Evolutionary conservation across 2,329 filamentous ascomycete species (phyloP), one percentile per base, ranked within the genome.

Genomic region (Peltaster fructicola): DNA sequence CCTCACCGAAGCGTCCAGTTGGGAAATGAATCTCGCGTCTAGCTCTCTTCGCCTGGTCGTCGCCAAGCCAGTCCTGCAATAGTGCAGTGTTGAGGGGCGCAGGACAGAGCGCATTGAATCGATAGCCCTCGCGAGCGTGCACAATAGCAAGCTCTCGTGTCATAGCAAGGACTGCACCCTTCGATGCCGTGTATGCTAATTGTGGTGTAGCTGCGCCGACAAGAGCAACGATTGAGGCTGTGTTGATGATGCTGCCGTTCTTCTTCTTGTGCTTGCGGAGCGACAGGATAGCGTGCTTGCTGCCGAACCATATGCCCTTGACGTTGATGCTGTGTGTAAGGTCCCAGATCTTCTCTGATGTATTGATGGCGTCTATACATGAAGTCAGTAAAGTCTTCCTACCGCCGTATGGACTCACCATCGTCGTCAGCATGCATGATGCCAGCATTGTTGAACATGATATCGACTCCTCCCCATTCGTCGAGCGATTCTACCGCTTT

Each of bases 401-500:
- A 7, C n/a, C 10, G 14, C 8, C 8, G 11, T 4, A 25, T 7
- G 2, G 9, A 33, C 43, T 30, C 27, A 50, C 47, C 47, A 17
- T 54, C 57, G 33, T 62, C 57, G 30, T 75, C 63, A 23, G 70
- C 73, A 57, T 92, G 84, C 84, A 93, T 93, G 53, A 93, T 93
- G 27, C 84, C 84, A 13, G 84, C 84, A 51, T 93, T 93, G 69
- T 93, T 93, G 71, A 92, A 93, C 43, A 92, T 79, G 46, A 92
- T 62, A 50, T 93, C 84, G 3, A 88, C 55, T 21, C 84, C 84
- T 45, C 84, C 84, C 77, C 79, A 90, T 29, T 67, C 48, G 52
- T 93, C 84, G 30, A 85, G 57, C 7, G 65, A 56, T 38, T 78
- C 74, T 25, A 92, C 62, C 48, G 77, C 69, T 28, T 71, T 68